phyloP scores from a whole-genome alignment of 163 green algal species.

The Volvox carteri region DNA sequence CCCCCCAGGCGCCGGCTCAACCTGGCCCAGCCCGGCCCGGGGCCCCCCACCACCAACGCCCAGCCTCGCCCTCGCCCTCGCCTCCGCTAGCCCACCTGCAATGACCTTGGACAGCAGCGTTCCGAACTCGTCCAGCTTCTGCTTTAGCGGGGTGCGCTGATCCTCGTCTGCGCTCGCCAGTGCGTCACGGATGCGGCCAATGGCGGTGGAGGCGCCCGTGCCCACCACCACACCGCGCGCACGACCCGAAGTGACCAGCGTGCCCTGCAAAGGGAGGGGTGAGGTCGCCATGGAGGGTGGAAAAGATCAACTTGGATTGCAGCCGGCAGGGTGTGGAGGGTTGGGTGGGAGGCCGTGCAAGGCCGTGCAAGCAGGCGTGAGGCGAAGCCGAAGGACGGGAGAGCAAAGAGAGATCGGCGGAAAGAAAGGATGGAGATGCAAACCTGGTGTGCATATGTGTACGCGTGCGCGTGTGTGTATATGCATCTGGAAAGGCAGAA shows the following conservation, averaged over 20 bases:
- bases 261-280: constrained; percentile 47
- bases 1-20: no score
- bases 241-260: constrained; percentile 58
- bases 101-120: constrained; percentile 87
- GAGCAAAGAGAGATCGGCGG: no score
- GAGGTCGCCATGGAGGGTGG: no score
- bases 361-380: no score
- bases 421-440: not conserved
- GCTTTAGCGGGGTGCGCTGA: constrained; percentile 89
- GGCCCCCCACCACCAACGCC: no score
- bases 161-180: constrained; percentile 36
- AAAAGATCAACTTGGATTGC: no score
- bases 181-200: constrained; percentile 80
- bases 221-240: constrained; percentile 65
- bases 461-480: not conserved
- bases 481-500: not conserved
- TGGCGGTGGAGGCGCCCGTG: constrained; percentile 77
- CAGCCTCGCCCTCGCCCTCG: no score
- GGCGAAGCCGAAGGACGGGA: no score
- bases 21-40: no score
- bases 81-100: no score
- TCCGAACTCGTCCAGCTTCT: constrained; percentile 97
- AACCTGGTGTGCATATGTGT: not conserved
- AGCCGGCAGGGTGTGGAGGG: no score
- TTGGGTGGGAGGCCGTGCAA: no score